Evolutionary conservation across 345 rosid genomes (phyloP).

Genomic region (Xanthoceras sorbifolium): DNA sequence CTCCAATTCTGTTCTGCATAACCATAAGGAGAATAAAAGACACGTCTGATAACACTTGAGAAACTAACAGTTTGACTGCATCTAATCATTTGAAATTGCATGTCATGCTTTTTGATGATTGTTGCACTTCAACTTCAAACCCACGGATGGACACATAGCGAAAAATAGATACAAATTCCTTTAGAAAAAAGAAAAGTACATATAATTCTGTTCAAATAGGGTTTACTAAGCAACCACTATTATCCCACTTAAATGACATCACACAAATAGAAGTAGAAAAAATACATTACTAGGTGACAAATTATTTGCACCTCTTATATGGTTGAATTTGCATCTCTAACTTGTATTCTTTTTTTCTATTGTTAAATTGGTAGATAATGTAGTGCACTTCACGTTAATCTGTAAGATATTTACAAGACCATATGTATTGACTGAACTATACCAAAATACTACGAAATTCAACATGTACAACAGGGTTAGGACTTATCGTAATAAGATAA

Average conservation of each 20-base stretch:
- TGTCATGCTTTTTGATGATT: not conserved
- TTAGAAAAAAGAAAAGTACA: not conserved
- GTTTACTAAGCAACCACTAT: not conserved
- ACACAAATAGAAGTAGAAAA: not conserved
- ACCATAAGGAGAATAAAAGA: conserved; percentile 20
- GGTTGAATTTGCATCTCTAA: not conserved
- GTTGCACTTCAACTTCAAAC: conserved; percentile 1
- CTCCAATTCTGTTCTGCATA: conserved; percentile 79
- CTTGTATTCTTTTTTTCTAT: not conserved
- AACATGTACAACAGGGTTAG: not conserved
- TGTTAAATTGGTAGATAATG: not conserved
- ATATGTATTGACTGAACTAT: not conserved
- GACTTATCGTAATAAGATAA: not conserved
- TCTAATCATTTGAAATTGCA: not conserved
- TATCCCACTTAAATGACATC: not conserved
- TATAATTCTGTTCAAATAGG: not conserved
- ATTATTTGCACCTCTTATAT: not conserved
- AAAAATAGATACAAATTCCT: not conserved
- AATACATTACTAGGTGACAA: not conserved
- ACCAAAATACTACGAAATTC: not conserved
- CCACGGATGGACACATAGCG: not conserved
- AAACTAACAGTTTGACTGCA: conserved; percentile 1
- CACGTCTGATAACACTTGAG: not conserved
- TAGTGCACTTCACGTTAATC: not conserved
- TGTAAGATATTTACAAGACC: not conserved